These are phyloP conservation scores for Mycena galopus DNA, from an alignment of 768 basidiomycete genomes.

Conservation along the genomic window DNA sequence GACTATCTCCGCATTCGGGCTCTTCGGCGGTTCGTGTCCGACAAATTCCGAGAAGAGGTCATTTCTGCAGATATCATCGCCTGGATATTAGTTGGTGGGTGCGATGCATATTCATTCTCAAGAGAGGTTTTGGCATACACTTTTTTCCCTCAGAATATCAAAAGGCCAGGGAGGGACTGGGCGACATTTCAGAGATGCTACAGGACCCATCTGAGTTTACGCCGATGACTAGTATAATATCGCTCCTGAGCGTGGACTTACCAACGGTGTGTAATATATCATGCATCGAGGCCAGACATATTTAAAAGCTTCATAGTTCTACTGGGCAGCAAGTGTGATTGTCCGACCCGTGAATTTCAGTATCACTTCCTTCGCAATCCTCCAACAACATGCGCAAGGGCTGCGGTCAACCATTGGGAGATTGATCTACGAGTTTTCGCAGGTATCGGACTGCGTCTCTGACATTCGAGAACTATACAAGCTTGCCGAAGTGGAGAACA, in stretches of 20 bases:
- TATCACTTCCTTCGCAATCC: constrained; percentile 44
- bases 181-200: not conserved
- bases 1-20: constrained; percentile 19
- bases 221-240: not conserved
- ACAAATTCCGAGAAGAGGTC: constrained; percentile 7
- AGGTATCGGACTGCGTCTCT: constrained; percentile 1
- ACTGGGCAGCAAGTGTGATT: constrained; percentile 43
- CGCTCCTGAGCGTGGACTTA: not conserved
- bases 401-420: constrained; percentile 37
- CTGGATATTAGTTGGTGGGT: constrained; percentile 16
- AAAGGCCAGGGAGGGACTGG: constrained; percentile 2
- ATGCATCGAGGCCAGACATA: too few relatives aligned
- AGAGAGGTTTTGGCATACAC: too few relatives aligned
- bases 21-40: not conserved
- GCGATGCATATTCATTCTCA: not conserved
- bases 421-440: not conserved
- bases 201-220: not conserved
- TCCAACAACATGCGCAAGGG: constrained; percentile 40
- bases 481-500: constrained; percentile 35
- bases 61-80: not conserved
- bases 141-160: constrained; percentile 4
- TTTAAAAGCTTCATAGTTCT: constrained; percentile 33
- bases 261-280: not conserved
- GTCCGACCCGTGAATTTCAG: constrained; percentile 40
- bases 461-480: constrained; percentile 39